Percentiles rank a stretch among this genome's conserved stretches.
phyloP scores from a whole-genome alignment of 805 yeast species.

The Starmerella sp. region DNA sequence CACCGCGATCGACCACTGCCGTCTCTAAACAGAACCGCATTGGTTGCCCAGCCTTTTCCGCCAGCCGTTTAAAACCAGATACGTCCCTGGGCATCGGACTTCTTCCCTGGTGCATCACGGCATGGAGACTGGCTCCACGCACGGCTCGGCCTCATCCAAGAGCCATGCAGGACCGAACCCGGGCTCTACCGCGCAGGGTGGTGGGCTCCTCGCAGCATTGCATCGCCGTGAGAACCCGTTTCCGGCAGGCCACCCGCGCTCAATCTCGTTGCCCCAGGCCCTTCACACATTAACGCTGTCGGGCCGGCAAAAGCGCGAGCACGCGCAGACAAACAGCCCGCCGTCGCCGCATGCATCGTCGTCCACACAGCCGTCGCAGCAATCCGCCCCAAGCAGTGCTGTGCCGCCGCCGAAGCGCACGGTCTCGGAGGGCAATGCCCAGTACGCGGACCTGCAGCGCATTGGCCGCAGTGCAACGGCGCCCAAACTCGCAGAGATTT shows the following conservation, averaged over 20 bases:
- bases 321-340: neutral
- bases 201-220: neutral
- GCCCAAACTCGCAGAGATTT: constrained; percentile 1
- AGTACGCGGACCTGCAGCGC: neutral
- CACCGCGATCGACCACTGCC: neutral
- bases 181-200: neutral
- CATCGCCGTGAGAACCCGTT: neutral
- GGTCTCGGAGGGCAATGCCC: constrained; percentile 5
- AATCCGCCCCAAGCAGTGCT: neutral
- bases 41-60: constrained; percentile 1
- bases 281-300: constrained; percentile 2
- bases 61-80: neutral
- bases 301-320: constrained; percentile 2
- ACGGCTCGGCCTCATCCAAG: neutral
- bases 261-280: constrained; percentile 5
- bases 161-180: neutral
- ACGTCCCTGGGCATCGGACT: neutral
- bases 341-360: neutral
- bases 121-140: constrained; percentile 5
- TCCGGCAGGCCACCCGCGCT: constrained; percentile 4
- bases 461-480: constrained; percentile 5
- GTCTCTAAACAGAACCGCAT: neutral
- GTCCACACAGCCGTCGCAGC: neutral
- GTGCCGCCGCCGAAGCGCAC: constrained; percentile 3
- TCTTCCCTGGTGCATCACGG: neutral